phyloP scores from a whole-genome alignment of 768 basidiomycete genomes.

The Pisolithus marmoratus region DNA sequence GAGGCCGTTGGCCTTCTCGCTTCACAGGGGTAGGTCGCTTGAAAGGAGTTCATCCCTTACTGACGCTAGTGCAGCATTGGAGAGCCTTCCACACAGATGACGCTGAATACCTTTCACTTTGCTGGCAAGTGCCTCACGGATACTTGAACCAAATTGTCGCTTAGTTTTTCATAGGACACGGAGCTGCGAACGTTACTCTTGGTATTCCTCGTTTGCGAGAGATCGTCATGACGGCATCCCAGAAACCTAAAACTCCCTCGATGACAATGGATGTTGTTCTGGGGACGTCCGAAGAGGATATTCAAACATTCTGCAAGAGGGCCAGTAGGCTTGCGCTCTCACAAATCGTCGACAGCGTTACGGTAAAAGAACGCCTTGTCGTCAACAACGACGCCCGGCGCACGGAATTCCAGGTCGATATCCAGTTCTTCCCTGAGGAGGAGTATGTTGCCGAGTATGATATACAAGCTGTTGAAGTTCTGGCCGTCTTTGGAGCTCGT shows the following conservation, averaged over 20 bases:
- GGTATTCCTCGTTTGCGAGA: constrained; percentile 98
- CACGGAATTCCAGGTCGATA: constrained; percentile 73
- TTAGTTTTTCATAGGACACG: constrained; percentile 63
- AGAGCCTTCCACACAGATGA: constrained; percentile 99
- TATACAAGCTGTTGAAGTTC: constrained; percentile 64
- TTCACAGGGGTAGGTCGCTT: constrained; percentile 78
- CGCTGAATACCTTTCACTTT: constrained; percentile 98
- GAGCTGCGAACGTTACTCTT: constrained; percentile 97
- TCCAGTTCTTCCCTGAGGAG: constrained; percentile 78
- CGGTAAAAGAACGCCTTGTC: constrained; percentile 72
- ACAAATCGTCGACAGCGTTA: constrained; percentile 79
- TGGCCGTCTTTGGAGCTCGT: constrained; percentile 67
- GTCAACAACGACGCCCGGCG: constrained; percentile 63
- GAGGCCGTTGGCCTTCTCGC: constrained; percentile 98
- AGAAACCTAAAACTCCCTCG: constrained; percentile 93
- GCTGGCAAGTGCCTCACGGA: constrained; percentile 55
- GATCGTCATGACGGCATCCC: constrained; percentile 98
- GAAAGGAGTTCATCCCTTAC: background rate
- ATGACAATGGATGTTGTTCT: constrained; percentile 79
- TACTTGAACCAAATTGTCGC: background rate
- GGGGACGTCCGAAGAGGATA: constrained; percentile 45
- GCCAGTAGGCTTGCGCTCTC: constrained; percentile 83
- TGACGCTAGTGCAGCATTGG: constrained; percentile 60
- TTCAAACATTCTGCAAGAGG: constrained; percentile 81
- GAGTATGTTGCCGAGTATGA: constrained; percentile 86